phyloP scores from a whole-genome alignment of 2,329 filamentous ascomycete genomes.

The Stagonosporopsis rhizophila region DNA sequence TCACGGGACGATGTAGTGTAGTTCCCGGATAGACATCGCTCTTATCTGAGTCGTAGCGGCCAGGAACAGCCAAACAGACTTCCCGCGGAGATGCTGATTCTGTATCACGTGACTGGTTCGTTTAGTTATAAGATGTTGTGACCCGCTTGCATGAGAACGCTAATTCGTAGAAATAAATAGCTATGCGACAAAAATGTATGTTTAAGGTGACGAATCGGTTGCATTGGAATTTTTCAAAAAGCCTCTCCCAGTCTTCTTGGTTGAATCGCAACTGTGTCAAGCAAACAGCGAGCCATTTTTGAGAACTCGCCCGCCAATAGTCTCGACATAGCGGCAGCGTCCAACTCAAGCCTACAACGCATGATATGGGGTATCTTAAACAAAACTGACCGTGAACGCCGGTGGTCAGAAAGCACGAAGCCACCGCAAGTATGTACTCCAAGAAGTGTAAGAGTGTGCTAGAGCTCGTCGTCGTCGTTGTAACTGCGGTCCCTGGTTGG shows the following conservation, averaged over 20 bases:
- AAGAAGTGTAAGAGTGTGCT: background rate
- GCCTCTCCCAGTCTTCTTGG: background rate
- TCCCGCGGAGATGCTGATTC: constrained; percentile 16
- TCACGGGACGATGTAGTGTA: constrained; percentile 12
- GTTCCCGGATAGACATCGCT: constrained; percentile 2
- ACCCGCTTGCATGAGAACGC: background rate
- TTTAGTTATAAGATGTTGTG: background rate
- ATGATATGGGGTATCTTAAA: constrained; percentile 11
- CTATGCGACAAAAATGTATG: too few species aligned
- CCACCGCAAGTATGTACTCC: background rate
- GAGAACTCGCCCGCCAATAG: background rate
- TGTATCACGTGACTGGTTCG: constrained; percentile 4
- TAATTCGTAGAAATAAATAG: background rate
- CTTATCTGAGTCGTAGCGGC: constrained; percentile 12
- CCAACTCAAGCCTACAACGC: constrained; percentile 5
- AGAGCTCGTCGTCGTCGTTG: constrained; percentile 14
- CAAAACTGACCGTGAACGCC: background rate
- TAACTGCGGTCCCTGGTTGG: constrained; percentile 19
- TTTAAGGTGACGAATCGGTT: background rate
- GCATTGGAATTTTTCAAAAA: background rate
- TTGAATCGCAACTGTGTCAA: background rate
- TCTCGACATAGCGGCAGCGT: background rate
- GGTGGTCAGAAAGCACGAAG: background rate
- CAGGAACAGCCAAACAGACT: constrained; percentile 1
- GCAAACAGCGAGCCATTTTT: background rate